Conservation (phyloP, 1,284 basidiomycete species). For the Rhodotorula sp. region DNA sequence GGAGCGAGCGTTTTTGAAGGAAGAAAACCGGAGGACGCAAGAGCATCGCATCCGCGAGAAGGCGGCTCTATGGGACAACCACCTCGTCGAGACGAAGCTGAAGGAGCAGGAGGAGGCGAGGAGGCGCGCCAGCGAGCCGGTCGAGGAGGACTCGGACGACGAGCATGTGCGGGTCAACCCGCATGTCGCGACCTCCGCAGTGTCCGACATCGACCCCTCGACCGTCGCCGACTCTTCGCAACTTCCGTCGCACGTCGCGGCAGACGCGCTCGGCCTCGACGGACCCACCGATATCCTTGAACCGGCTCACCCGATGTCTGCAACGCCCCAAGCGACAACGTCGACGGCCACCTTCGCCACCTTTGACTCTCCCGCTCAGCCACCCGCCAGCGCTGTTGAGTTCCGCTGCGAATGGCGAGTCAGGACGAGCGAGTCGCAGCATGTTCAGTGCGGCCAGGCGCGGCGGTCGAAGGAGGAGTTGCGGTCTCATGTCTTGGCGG, state of each 20-base stretch:
- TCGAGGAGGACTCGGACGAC: constrained; percentile 15
- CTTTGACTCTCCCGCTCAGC: neutral
- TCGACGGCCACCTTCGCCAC: neutral
- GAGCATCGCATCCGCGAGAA: constrained; percentile 24
- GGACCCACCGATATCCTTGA: neutral
- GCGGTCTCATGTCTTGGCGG: constrained; percentile 3
- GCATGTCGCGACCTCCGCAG: neutral
- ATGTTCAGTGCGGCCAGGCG: constrained; percentile 9
- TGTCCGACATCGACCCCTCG: neutral
- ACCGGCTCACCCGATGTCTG: neutral
- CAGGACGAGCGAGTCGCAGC: neutral
- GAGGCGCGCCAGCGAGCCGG: neutral
- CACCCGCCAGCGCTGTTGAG: neutral
- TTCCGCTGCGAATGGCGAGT: constrained; percentile 23
- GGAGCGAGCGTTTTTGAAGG: constrained; percentile 18
- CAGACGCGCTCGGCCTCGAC: neutral
- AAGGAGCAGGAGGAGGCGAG: neutral
- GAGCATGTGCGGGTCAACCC: constrained; percentile 3
- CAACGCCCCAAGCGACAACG: neutral
- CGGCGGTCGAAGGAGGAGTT: neutral
- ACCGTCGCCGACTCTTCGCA: neutral
- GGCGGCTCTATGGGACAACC: constrained; percentile 35
- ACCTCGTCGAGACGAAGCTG: constrained; percentile 9
- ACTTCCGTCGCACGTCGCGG: neutral
- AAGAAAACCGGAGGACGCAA: constrained; percentile 9